These are phyloP conservation scores for Hysterangium stoloniferum DNA, from an alignment of 768 basidiomycete genomes.

Conservation along the genomic window DNA sequence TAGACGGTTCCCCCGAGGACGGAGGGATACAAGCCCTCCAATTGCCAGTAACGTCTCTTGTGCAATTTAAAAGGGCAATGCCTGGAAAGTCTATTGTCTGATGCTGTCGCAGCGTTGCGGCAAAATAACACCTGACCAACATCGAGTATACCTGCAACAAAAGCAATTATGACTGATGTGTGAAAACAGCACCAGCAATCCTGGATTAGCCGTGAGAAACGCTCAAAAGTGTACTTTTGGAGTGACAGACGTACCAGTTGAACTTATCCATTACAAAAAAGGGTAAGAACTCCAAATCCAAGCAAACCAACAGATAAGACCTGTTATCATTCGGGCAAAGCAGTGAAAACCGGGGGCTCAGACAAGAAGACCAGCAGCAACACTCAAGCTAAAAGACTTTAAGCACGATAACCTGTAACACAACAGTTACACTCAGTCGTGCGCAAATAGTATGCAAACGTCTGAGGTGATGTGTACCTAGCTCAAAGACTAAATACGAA, in stretches of 20 bases:
- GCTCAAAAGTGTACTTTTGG: conserved; percentile 33
- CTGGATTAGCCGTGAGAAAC: conserved; percentile 22
- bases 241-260: conserved; percentile 9
- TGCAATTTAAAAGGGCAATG: conserved; percentile 35
- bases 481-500: no score
- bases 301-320: conserved; percentile 60
- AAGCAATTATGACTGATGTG: conserved; percentile 51
- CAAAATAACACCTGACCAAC: conserved; percentile 44
- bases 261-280: conserved; percentile 43
- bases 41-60: conserved; percentile 57
- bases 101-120: conserved; percentile 23
- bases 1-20: conserved; percentile 38
- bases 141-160: conserved; percentile 57
- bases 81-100: conserved; percentile 19
- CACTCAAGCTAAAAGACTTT: no score
- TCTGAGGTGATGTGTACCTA: no score
- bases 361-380: no score
- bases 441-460: no score
- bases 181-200: conserved; percentile 43
- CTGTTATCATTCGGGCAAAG: no score
- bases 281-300: conserved; percentile 48
- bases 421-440: no score
- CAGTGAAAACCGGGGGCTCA: no score
- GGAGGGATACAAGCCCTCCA: conserved; percentile 55
- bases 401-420: no score